Conservation (phyloP, 2,329 filamentous ascomycete species). For the Ophiostoma ulmi region DNA sequence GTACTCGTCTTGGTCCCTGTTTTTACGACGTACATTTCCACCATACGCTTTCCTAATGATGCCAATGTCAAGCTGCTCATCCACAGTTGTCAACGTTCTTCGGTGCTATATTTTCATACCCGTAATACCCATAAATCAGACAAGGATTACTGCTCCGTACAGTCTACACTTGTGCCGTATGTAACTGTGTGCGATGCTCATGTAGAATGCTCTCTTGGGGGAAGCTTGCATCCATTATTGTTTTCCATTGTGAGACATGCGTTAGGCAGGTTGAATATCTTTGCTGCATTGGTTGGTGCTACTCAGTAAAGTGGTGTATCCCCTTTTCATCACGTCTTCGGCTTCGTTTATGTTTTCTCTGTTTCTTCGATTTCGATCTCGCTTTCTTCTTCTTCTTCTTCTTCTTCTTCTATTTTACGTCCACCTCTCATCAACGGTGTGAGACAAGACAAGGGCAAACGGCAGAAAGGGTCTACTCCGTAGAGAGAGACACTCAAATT, state of each 20-base stretch:
- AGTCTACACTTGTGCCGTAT: neutral
- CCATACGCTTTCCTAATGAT: no score
- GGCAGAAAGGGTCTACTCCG: neutral
- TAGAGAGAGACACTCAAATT: neutral
- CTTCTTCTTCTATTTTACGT: neutral
- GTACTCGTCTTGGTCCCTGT: neutral
- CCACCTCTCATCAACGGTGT: neutral
- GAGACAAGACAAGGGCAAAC: neutral
- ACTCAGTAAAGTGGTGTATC: neutral
- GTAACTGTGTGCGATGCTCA: neutral
- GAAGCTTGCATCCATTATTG: neutral
- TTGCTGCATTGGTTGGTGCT: neutral
- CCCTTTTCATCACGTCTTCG: constrained; percentile 3
- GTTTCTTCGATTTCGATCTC: neutral
- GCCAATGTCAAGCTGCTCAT: no score
- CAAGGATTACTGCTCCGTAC: neutral
- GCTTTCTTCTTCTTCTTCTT: neutral
- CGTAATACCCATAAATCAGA: neutral
- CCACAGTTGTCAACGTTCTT: neutral
- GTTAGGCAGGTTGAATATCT: constrained; percentile 3
- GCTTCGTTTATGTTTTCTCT: neutral
- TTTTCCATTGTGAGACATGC: constrained; percentile 1
- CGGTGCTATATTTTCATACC: neutral
- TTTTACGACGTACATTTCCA: no score
- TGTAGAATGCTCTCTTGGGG: constrained; percentile 8